Evolutionary conservation across 768 basidiomycete species (phyloP), one percentile per base, ranked within the genome.

Genomic region (Suillus discolor): DNA sequence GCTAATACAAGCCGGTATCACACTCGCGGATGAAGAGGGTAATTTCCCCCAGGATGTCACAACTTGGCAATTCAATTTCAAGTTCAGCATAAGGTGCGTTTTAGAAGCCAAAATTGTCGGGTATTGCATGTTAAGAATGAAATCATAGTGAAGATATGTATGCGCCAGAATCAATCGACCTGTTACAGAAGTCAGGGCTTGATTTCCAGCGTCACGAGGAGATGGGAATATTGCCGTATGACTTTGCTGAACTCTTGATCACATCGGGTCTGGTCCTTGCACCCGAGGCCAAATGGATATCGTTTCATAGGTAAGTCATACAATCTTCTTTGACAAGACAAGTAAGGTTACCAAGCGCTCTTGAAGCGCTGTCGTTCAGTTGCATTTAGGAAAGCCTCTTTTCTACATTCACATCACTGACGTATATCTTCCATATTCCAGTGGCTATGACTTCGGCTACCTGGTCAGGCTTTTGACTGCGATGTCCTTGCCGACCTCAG

Each of bases 41-140:
- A 91, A 96, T 73, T 89, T 90, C 65, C 94, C 96, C 13, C 89
- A 89, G 70, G 96, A 97, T 62, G 87, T 90, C 42, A 92, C 92
- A 38, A 97, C 96, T 62, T 99, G 97, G 97, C 97, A 99, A 78
- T 99, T 99, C 82, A 99, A 99, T 78, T 99, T 99, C 82, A 87
- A 86, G 74, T 99, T 99, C 78, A 93, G 87, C 77, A 80, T 96
- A 67, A 86, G 86, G 97, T 96, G 74, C 70, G 23, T n/a, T 47
- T 28, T 38, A 57, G 59, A 25, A 61, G 39, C n/a, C 23, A 41
- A 23, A 28, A 13, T 63, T 39, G 6, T 11, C 9, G 11, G 2
- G 13, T 44, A 28, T 51, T 8, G 45, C 38, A n/a, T 59, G 34
- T 61, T 38, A 31, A 64, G 25, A 20, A 60, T 42, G 25, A 42